Evolutionary conservation across 495 filamentous ascomycete genomes (phyloP), one percentile per base, ranked within the genome.

Genomic region (Poronia punctata): DNA sequence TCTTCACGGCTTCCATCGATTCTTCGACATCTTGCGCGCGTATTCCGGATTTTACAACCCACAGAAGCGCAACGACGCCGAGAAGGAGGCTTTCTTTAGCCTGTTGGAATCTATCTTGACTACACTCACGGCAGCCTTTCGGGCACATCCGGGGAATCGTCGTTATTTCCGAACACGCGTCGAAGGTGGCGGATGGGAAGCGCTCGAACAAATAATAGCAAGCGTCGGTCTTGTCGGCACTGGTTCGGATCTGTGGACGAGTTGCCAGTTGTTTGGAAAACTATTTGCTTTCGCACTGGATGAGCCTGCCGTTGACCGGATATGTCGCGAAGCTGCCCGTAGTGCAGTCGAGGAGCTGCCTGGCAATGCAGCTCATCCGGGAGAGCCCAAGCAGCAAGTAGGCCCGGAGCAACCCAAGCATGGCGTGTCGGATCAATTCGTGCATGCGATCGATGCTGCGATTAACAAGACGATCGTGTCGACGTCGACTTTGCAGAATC

Each of bases 241-340:
- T 11, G 71, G 78, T 25, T 67, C 71, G n/a, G 74, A 79, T 46
- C 56, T 71, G 18, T 74, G 68, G 61, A 78, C 80, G 38, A 74
- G 76, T 44, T 79, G 84, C 34, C 82, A 87, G 56, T 65, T 94
- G 2, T 93, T 93, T 64, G 87, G 88, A 11, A 77, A 79, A 47
- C 74, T 96, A n/a, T 67, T 96, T 36, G 78, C 84, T 5, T 88
- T 90, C 53, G 80, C 82, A 6, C 61, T 95, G 26, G 84, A 86
- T 38, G 84, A 95, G 55, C 79, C 84, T 54, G 70, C 75, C 5
- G 62, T 84, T 25, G 69, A 77, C 23, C 61, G 67, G 37, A 53
- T 76, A 48, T 72, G 65, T 40, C 57, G 62, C 24, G 63, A 64
- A 11, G 57, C 62, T 7, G 53, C 56, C 6, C 38, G 52, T 7